These are phyloP conservation scores for Pseudonitzschia multistriata DNA, from an alignment of 108 stramenopile genomes.

Conservation along the genomic window DNA sequence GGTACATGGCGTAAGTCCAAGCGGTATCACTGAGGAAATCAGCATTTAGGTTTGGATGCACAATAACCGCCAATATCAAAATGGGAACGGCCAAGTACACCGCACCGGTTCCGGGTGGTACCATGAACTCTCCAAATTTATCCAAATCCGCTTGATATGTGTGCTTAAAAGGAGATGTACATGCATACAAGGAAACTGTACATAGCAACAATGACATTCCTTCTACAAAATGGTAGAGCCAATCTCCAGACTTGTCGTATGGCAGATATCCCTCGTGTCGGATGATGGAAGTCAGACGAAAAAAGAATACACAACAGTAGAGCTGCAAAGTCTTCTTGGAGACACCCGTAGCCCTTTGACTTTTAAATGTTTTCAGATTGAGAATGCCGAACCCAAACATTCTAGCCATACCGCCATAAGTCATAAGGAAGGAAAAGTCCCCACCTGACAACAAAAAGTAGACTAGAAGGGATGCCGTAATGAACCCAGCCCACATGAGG, in stretches of 20 bases:
- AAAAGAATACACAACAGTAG: constrained; percentile 90
- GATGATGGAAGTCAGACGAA: constrained; percentile 93
- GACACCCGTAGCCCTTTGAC: constrained; percentile 85
- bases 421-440: constrained; percentile 98
- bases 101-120: constrained; percentile 78
- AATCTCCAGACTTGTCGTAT: constrained; percentile 98
- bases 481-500: constrained; percentile 92
- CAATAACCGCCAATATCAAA: constrained; percentile 76
- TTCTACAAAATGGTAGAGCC: constrained; percentile 96
- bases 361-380: constrained; percentile 86
- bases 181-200: constrained; percentile 67
- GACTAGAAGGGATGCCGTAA: constrained; percentile 88
- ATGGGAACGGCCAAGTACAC: constrained; percentile 89
- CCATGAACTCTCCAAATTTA: constrained; percentile 89
- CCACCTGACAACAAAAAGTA: constrained; percentile 90
- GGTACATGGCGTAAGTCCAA: constrained; percentile 98
- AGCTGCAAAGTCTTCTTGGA: constrained; percentile 94
- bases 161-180: constrained; percentile 75
- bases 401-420: constrained; percentile 94
- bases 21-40: constrained; percentile 94
- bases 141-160: constrained; percentile 91
- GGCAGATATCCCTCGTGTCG: constrained; percentile 98
- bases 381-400: constrained; percentile 96
- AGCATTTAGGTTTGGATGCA: constrained; percentile 93
- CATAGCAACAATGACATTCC: constrained; percentile 79